Evolutionary conservation across 1,139 yeast species (phyloP), one percentile per base, ranked within the genome.

Genomic region (Arxiozyma slooffiae): DNA sequence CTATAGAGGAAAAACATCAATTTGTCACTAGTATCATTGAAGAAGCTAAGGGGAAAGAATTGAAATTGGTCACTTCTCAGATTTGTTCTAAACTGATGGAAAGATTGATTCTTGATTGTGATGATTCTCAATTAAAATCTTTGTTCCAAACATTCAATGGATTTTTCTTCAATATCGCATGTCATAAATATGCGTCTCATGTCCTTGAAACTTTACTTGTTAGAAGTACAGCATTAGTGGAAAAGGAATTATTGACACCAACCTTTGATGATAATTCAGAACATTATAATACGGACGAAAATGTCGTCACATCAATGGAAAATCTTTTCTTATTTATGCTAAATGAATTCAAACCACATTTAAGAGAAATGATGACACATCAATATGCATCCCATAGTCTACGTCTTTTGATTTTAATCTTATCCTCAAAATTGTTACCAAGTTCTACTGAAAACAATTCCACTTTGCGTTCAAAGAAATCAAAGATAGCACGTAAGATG

Each of bases 81-180:
- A 87, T 90, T 52, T 89, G 97, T 64, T 90, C 97, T 20, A 92
- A 92, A 65, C 75, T 92, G 53, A 77, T 92, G 74, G 99, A 92
- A 69, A 75, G 97, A 63, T 71, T 92, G 55, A 78, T 90, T n/a
- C 69, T 86, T 46, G 72, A 75, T 38, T 84, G 90, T 17, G 74
- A 76, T 40, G 83, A 81, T 54, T 71, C 68, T 18, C 95, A 89
- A 65, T 68, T 88, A 54, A 79, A 82, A 64, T 67, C 71, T 40
- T 67, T 90, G 1, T 85, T 85, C 66, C 76, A 75, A 52, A 80
- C 81, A 5, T 84, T 89, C 60, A 74, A 75, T 46, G 87, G 84
- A 16, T 85, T 85, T 59, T 85, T 86, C 62, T 79, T 77, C 26
- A 79, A 85, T n/a, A 73, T 90, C 53, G 79, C 94, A 1, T 82